Conservation (phyloP, 2,329 filamentous ascomycete genomes). For the Pyrenochaeta sp. region DNA sequence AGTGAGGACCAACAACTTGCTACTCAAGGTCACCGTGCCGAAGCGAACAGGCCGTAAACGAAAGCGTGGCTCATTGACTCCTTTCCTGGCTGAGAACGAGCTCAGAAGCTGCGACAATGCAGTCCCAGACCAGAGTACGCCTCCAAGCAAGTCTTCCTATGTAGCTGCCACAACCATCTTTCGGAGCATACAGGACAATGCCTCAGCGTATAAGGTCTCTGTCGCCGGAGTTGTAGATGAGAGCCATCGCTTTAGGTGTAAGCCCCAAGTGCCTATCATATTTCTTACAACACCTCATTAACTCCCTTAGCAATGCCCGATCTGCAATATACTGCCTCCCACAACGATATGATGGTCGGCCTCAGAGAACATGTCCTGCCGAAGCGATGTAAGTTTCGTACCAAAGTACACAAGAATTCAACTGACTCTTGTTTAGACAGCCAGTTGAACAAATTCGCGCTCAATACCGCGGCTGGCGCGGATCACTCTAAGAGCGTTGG, state of each 20-base stretch:
- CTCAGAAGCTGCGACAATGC: constrained; percentile 2
- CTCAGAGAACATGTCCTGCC: constrained; percentile 76
- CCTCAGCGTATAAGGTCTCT: constrained; percentile 71
- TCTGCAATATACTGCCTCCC: constrained; percentile 79
- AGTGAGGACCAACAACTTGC: constrained; percentile 79
- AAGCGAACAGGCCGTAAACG: constrained; percentile 86
- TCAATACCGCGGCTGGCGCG: constrained; percentile 54
- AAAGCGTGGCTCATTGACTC: constrained; percentile 77
- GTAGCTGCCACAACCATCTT: constrained; percentile 57
- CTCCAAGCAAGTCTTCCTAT: constrained; percentile 11
- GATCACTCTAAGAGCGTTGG: constrained; percentile 74
- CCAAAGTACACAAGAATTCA: not conserved
- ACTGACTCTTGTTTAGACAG: constrained; percentile 53
- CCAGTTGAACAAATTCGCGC: constrained; percentile 69
- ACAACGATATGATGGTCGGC: constrained; percentile 73
- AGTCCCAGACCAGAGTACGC: not conserved
- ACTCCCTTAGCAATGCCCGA: constrained; percentile 72
- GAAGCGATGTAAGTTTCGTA: constrained; percentile 68
- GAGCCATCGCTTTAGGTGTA: constrained; percentile 85
- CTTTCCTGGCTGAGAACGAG: constrained; percentile 58
- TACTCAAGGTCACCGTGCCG: constrained; percentile 87
- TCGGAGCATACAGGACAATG: constrained; percentile 75
- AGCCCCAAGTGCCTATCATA: constrained; percentile 13
- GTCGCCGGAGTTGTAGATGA: constrained; percentile 76
- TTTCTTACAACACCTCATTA: constrained; percentile 8